Evolutionary conservation across 164 flowering plant genomes (phyloP).

Genomic region (Nymphaea thermarum): DNA sequence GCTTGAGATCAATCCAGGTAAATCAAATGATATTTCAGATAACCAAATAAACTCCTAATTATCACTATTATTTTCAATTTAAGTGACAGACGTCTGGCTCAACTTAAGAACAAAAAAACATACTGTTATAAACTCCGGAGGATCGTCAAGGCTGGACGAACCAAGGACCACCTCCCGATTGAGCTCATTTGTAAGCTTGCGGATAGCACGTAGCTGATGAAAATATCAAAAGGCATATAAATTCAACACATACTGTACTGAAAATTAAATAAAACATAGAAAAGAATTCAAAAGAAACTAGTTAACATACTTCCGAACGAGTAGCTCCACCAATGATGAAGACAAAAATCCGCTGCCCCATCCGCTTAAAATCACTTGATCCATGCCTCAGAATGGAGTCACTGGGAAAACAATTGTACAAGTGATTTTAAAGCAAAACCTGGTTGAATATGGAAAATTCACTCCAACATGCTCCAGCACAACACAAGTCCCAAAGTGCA

Average conservation of each 20-base stretch:
- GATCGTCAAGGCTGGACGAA: conserved; percentile 91
- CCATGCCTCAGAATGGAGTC: conserved; percentile 72
- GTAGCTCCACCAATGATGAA: conserved; percentile 99
- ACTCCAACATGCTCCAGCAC: neutral
- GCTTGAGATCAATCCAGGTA: too few species aligned
- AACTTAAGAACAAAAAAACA: neutral
- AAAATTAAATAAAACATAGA: neutral
- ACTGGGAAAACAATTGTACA: conserved; percentile 23
- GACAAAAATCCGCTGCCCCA: conserved; percentile 91
- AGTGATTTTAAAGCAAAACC: neutral
- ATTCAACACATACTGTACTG: neutral
- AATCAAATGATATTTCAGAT: too few species aligned
- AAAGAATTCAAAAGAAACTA: neutral
- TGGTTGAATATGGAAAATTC: neutral
- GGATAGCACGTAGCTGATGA: conserved; percentile 71
- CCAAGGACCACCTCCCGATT: conserved; percentile 83
- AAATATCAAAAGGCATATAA: conserved; percentile 5
- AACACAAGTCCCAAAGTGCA: neutral
- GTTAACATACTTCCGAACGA: conserved; percentile 73
- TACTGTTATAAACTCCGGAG: conserved; percentile 86
- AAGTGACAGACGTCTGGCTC: neutral
- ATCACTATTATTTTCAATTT: too few species aligned
- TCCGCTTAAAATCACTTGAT: conserved; percentile 75
- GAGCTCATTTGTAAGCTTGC: conserved; percentile 75
- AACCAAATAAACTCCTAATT: too few species aligned